phyloP scores from a whole-genome alignment of 2,329 filamentous ascomycete species.

The Fusarium sp. region DNA sequence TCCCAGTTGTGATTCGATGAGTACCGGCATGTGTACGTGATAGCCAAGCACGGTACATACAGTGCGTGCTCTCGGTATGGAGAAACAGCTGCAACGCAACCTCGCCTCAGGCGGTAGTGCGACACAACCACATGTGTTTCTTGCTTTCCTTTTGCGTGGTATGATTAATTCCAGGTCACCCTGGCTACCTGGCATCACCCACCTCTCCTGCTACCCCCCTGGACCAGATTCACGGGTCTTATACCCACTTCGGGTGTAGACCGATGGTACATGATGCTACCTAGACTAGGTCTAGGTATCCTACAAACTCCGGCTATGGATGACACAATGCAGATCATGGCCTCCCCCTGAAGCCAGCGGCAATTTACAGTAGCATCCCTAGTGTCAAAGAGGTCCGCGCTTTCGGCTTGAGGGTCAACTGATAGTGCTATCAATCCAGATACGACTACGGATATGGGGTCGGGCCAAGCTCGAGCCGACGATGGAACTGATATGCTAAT shows the following conservation, averaged over 20 bases:
- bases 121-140: background rate
- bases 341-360: background rate
- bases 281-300: background rate
- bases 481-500: conserved; percentile 6
- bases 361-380: conserved; percentile 3
- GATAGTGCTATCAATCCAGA: background rate
- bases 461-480: background rate
- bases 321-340: conserved; percentile 24
- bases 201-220: background rate
- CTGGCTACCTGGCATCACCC: background rate
- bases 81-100: background rate
- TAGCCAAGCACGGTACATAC: background rate
- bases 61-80: background rate
- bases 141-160: background rate
- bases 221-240: conserved; percentile 6
- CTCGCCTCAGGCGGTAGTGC: background rate
- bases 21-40: conserved; percentile 11
- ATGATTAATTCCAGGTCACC: background rate
- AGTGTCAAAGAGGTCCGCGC: background rate
- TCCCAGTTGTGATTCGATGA: conserved; percentile 11
- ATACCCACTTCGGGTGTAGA: conserved; percentile 8
- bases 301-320: conserved; percentile 3
- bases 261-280: background rate
- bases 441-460: background rate
- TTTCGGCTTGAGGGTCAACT: background rate